Evolutionary conservation across 495 filamentous ascomycete species (phyloP), one percentile per base, ranked within the genome.

Genomic region (Aspergillus kassunensis): DNA sequence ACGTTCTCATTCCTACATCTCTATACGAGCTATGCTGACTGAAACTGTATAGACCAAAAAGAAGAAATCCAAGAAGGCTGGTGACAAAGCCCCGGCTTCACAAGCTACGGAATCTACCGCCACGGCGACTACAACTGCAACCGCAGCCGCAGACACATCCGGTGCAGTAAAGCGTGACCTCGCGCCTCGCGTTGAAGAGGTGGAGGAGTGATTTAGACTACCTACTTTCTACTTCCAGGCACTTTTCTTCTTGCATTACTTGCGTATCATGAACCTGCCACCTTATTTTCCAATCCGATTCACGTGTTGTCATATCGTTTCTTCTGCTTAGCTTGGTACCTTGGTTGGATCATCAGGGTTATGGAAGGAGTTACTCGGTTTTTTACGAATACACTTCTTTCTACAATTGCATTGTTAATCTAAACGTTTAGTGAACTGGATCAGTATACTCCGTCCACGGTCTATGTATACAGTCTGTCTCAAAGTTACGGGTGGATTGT

Each of bases 1-100:
- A 69, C 54, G 46, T 33, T 57, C n/a, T 49, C 15, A 35, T 27
- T 21, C 44, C 24, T 48, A 29, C 44, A 11, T 42, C 3, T 46
- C 30, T 29, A 16, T 13, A 35, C 55, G 27, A 51, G 61, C 33
- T 51, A 34, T 54, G 21, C 54, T 58, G 44, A 61, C 41, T 27
- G 19, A 36, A 37, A 3, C 7, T 19, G 20, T 34, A 20, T 29
- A 64, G 60, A 67, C 64, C 64, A 78, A 69, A 57, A 79, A 84
- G 67, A 78, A 80, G 49, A 87, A 87, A 72, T 80, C 82, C 60
- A 85, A 83, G 73, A 85, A 85, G 72, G 72, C 76, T 67, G 76
- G 67, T 63, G 66, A 77, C 76, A 54, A 66, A 21, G 59, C 66
- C 12, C 30, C 58, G 12, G 9, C 42, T 13, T 24, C 51, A 20